phyloP scores from a whole-genome alignment of 2,329 filamentous ascomycete species.

The Bipolaris gigantea region DNA sequence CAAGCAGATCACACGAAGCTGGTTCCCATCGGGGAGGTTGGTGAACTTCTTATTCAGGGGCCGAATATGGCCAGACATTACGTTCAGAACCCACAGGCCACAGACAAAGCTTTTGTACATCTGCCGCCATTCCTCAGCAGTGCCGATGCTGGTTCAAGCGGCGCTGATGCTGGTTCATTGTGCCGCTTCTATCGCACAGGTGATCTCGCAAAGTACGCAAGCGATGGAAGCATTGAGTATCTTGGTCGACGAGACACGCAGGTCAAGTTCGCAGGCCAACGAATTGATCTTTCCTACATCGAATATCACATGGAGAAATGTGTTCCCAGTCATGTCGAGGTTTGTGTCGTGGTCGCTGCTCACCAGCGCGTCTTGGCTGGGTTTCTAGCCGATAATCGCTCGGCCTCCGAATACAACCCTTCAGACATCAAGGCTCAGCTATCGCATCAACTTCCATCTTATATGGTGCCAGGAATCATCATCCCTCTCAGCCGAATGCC shows the following conservation, averaged over 20 bases:
- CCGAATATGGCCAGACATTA: slow-evolving; percentile 44
- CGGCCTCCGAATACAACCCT: neutral
- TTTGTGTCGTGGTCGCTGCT: neutral
- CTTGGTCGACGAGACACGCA: slow-evolving; percentile 24
- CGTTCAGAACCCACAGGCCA: slow-evolving; percentile 9
- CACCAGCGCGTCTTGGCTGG: neutral
- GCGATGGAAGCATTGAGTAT: slow-evolving; percentile 19
- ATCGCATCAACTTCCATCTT: neutral
- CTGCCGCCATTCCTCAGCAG: neutral
- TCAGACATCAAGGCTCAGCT: neutral
- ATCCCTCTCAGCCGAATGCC: neutral
- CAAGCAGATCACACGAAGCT: neutral
- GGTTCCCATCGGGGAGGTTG: slow-evolving; percentile 15
- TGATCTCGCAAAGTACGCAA: slow-evolving; percentile 17
- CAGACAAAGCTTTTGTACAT: slow-evolving; percentile 7
- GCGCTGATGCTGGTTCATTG: neutral
- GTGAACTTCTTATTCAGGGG: slow-evolving; percentile 60
- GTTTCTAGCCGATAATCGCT: neutral
- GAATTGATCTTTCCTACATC: slow-evolving; percentile 26
- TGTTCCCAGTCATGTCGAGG: neutral
- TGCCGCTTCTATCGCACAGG: slow-evolving; percentile 23
- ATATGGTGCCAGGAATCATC: neutral
- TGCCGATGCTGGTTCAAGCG: too few species aligned
- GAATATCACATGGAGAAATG: slow-evolving; percentile 16
- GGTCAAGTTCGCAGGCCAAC: slow-evolving; percentile 25